Conservation (phyloP, 495 filamentous ascomycete species). For the Hyphodiscus hymeniophilus region DNA sequence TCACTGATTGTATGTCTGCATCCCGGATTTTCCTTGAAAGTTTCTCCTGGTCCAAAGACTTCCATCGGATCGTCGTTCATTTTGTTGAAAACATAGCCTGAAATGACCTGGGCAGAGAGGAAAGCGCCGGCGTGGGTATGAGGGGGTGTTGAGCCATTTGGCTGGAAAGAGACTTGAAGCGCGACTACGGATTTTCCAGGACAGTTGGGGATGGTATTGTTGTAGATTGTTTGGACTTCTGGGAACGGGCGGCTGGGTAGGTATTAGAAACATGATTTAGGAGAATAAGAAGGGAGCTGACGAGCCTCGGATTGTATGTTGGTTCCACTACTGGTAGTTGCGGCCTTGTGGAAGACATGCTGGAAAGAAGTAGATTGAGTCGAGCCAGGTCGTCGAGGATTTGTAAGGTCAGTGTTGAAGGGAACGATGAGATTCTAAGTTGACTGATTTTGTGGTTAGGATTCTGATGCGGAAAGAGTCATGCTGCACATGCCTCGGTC, state of each 20-base stretch:
- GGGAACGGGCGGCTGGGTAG: constrained; percentile 10
- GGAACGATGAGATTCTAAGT: too few species aligned
- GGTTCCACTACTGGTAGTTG: constrained; percentile 9
- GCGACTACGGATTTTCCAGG: constrained; percentile 5
- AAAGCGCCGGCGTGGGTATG: constrained; percentile 14
- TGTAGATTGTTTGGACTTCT: constrained; percentile 1
- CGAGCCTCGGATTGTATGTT: constrained; percentile 6
- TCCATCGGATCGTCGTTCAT: constrained; percentile 17
- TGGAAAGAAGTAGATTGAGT: too few species aligned
- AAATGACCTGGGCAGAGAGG: constrained; percentile 6
- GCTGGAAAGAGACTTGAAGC: constrained; percentile 12
- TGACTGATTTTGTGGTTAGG: too few species aligned
- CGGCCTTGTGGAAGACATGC: constrained; percentile 1
- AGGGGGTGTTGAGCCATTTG: constrained; percentile 14
- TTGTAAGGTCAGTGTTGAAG: too few species aligned
- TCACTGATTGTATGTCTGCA: constrained; percentile 17
- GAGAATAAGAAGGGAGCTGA: too few species aligned
- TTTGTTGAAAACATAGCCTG: constrained; percentile 7
- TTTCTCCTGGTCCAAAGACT: constrained; percentile 7
- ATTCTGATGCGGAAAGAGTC: too few species aligned
- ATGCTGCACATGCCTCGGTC: too few species aligned
- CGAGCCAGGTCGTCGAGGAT: too few species aligned
- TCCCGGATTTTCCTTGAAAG: constrained; percentile 12
- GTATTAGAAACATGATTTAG: too few species aligned
- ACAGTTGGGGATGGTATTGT: constrained; percentile 1